A percentile compares a stretch with the other conserved stretches of the same genome.
Conservation (phyloP, 2,329 filamentous ascomycete genomes). For the Lasiodiplodia sp. region DNA sequence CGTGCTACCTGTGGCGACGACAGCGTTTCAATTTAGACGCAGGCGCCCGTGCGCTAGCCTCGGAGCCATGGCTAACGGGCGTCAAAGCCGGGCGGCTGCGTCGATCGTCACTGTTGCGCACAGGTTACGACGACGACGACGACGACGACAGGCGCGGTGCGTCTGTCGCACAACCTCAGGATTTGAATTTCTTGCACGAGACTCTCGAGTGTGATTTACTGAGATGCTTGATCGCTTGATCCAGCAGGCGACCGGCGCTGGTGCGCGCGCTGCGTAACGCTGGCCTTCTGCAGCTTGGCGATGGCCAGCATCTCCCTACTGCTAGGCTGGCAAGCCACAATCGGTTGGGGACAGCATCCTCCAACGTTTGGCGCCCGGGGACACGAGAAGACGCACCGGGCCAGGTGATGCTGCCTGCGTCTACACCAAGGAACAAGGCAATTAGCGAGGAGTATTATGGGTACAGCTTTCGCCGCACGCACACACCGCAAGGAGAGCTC, state of each 20-base stretch:
- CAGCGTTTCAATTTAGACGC: constrained; percentile 1
- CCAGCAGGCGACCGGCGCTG: not conserved
- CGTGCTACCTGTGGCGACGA: constrained; percentile 3
- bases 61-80: constrained; percentile 14
- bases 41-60: constrained; percentile 16
- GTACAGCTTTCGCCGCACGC: not conserved
- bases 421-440: constrained; percentile 10
- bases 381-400: not conserved
- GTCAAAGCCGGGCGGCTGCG: constrained; percentile 22
- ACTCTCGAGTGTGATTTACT: not conserved
- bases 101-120: constrained; percentile 11
- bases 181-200: constrained; percentile 26
- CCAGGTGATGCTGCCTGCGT: constrained; percentile 2
- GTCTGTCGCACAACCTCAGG: constrained; percentile 15
- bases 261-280: not conserved
- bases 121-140: not conserved
- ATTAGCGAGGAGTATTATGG: constrained; percentile 11
- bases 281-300: not conserved
- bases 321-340: not conserved
- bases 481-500: constrained; percentile 14
- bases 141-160: not conserved
- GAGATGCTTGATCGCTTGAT: constrained; percentile 8
- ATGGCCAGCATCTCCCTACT: not conserved
- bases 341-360: constrained; percentile 6
- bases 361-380: constrained; percentile 6